Evolutionary conservation across 1,284 basidiomycete genomes (phyloP).

Genomic region (Phellopilus nigrolimitatus): DNA sequence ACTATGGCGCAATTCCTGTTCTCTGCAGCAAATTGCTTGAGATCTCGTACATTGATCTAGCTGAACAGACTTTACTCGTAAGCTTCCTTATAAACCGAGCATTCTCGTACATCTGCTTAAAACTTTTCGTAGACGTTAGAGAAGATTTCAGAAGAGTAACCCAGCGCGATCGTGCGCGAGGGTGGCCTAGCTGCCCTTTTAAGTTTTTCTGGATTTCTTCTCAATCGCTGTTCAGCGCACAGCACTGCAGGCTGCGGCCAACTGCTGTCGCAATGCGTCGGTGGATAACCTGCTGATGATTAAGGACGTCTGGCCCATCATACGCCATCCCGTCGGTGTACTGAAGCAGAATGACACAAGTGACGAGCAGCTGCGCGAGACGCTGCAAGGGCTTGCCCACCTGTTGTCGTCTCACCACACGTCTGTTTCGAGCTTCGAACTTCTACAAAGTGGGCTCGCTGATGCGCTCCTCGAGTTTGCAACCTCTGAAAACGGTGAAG

Average conservation of each 20-base stretch:
- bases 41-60: slow-evolving; percentile 94
- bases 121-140: slow-evolving; percentile 74
- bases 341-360: slow-evolving; percentile 51
- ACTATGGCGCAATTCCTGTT: slow-evolving; percentile 93
- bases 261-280: slow-evolving; percentile 89
- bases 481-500: slow-evolving; percentile 55
- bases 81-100: slow-evolving; percentile 35
- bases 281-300: slow-evolving; percentile 85
- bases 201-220: slow-evolving; percentile 94
- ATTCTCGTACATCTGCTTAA: slow-evolving; percentile 23
- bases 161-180: slow-evolving; percentile 90
- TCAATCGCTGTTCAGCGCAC: slow-evolving; percentile 94
- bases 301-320: slow-evolving; percentile 85
- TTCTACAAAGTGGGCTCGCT: slow-evolving; percentile 90
- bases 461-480: slow-evolving; percentile 84
- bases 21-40: slow-evolving; percentile 93
- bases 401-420: slow-evolving; percentile 75
- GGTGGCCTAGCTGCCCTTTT: slow-evolving; percentile 87
- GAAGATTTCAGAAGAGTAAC: slow-evolving; percentile 95
- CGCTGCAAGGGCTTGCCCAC: slow-evolving; percentile 67
- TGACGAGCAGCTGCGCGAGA: slow-evolving; percentile 61
- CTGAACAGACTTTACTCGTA: slow-evolving; percentile 93
- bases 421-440: slow-evolving; percentile 93
- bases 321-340: slow-evolving; percentile 65
- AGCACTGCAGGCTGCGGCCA: slow-evolving; percentile 94